Evolutionary conservation across 371 early-diverging fungal species (phyloP).

Genomic region (Phascolomyces articulosus): DNA sequence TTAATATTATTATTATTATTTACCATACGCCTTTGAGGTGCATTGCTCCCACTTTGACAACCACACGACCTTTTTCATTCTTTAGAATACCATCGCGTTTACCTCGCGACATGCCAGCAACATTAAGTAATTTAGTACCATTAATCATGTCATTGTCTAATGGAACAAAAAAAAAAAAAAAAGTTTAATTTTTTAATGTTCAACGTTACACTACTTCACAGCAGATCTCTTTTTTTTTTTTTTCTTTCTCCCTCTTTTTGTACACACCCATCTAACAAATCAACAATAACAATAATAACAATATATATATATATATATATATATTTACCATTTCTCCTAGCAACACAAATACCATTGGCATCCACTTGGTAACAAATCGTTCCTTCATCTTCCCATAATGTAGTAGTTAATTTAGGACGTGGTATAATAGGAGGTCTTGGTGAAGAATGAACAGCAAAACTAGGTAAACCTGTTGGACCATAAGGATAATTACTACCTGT

Average conservation of each 20-base stretch:
- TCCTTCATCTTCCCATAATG: slow-evolving; percentile 84
- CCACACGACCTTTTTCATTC: slow-evolving; percentile 82
- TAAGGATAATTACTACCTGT: slow-evolving; percentile 4
- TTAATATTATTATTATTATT: slow-evolving; percentile 14
- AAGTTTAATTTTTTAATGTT: neutral
- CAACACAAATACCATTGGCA: slow-evolving; percentile 76
- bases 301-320: too few relatives aligned
- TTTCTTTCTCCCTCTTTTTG: neutral
- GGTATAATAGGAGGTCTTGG: slow-evolving; percentile 22
- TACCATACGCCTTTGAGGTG: slow-evolving; percentile 88
- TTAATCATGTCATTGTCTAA: slow-evolving; percentile 83
- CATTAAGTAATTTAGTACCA: slow-evolving; percentile 85
- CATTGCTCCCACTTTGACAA: slow-evolving; percentile 89
- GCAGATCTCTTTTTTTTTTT: neutral
- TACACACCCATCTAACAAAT: neutral
- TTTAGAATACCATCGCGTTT: slow-evolving; percentile 87
- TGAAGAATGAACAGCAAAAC: slow-evolving; percentile 6
- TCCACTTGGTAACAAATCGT: slow-evolving; percentile 83
- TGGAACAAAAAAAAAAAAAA: slow-evolving; percentile 7
- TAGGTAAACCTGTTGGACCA: slow-evolving; percentile 9
- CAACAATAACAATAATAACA: too few relatives aligned
- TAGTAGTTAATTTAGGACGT: slow-evolving; percentile 69
- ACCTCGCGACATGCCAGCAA: slow-evolving; percentile 86
- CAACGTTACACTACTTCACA: neutral
- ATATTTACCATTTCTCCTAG: slow-evolving; percentile 71